A percentile compares a stretch with the other conserved stretches of the same genome.
Evolutionary conservation across 1,284 basidiomycete species (phyloP).

Genomic region (Earliella scabrosa): DNA sequence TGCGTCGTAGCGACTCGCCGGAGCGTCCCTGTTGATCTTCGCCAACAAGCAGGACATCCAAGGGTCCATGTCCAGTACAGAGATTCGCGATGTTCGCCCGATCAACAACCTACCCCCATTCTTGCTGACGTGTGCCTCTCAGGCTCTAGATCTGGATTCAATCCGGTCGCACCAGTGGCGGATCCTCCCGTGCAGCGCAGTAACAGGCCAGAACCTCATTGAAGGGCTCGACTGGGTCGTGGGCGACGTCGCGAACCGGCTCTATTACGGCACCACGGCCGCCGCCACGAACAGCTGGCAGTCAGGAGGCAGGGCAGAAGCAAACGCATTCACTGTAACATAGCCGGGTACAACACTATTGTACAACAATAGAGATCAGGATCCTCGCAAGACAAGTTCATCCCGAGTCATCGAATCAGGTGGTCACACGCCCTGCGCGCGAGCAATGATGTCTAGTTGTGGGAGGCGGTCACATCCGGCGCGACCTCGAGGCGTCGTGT

Average conservation of each 20-base stretch:
- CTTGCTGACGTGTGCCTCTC: conserved; percentile 10
- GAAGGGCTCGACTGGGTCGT: conserved; percentile 96
- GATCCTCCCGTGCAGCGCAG: conserved; percentile 91
- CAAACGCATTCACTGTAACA: conserved; percentile 2
- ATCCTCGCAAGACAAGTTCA: not conserved
- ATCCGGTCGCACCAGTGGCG: conserved; percentile 91
- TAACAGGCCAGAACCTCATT: conserved; percentile 85
- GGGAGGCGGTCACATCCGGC: too few species aligned
- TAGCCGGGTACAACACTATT: not conserved
- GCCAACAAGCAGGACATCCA: conserved; percentile 99
- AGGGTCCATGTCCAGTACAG: conserved; percentile 81
- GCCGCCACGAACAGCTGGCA: conserved; percentile 14
- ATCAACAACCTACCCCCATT: not conserved
- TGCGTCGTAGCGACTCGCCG: conserved; percentile 86
- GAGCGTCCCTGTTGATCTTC: conserved; percentile 94
- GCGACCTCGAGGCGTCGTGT: too few species aligned
- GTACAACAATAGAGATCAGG: not conserved
- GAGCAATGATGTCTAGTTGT: too few species aligned
- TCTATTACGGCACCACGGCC: conserved; percentile 59
- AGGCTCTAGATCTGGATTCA: conserved; percentile 77
- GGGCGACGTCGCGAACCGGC: conserved; percentile 81
- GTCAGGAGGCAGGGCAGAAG: not conserved
- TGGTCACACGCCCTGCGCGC: too few species aligned
- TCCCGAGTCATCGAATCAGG: not conserved
- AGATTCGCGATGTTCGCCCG: conserved; percentile 80